Evolutionary conservation across 495 filamentous ascomycete genomes (phyloP), one percentile per base, ranked within the genome.

Genomic region (Penicillium malachiteum): DNA sequence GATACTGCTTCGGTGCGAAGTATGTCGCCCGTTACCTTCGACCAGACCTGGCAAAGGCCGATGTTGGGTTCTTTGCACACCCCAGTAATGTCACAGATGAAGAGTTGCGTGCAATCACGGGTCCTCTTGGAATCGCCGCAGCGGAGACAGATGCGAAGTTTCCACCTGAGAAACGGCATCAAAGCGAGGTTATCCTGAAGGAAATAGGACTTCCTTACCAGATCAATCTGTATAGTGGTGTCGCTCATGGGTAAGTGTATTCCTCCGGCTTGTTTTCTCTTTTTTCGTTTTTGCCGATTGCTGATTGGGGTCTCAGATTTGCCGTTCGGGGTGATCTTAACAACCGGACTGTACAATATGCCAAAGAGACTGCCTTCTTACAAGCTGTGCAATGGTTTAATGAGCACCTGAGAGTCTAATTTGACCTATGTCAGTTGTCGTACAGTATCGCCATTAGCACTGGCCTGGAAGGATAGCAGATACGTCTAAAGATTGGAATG

Each of bases 1-100:
- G 50, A 13, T 44, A 52, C 21, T 52, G 50, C 30, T 52, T 52
- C 17, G 50, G 50, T 3, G 50, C 37, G 3, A 52, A 52, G 18
- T 52, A 52, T 38, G 50, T 52, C 3, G 50, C 13, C 4, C 50
- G 50, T 0, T 37, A 42, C 26, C 50, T 52, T 3, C 39, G 39
- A 31, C 30, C 39, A 16, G 34, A 37, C 7, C 14, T 21, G 2
- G 14, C 11, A 7, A 43, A 52, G n/a, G 14, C 32, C 9, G 50
- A 52, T 21, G 50, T 44, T 1, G 50, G 50, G 7, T 52, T 42
- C 30, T 30, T 32, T 18, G 50, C 50, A 3, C 50, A 52, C 30
- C 50, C 50, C 3, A 16, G 18, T 0, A 11, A 44, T 17, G 30
- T 52, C 12, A 32, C 30, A 0, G 50, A 52, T 13, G 30, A 34